Evolutionary conservation across 1,139 yeast species (phyloP), one percentile per base, ranked within the genome.

Genomic region (Debaryomyces udenii): DNA sequence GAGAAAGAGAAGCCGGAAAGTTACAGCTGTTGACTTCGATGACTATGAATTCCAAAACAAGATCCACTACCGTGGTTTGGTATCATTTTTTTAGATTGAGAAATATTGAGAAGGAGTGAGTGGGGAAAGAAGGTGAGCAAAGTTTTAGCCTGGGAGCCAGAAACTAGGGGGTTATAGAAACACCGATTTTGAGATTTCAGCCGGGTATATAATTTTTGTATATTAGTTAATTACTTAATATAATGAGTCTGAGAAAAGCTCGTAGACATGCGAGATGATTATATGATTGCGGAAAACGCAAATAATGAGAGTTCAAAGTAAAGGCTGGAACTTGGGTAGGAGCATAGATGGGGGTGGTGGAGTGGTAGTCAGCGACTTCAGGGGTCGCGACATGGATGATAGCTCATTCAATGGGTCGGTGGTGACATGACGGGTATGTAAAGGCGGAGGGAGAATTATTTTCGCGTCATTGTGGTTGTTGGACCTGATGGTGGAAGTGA

Each of bases 311-410:
- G n/a, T n/a, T n/a, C n/a, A 20, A 20, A 20, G 22, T 20, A 69
- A 55, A 2, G 74, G 74, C 41, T 69, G 74, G 54, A 69, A 69
- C 40, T 54, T 56, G 13, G 74, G 74, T 9, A 66, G 61, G 60
- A 3, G 58, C 54, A 1, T 58, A 62, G 17, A 58, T 61, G 27
- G 46, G 39, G 40, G 62, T 62, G 22, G 62, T 55, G n/a, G 61
- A 44, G 29, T 50, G 51, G 45, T 57, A 49, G 40, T 40, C 9
- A 38, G 37, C 3, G 44, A 39, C 22, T 42, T 40, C 18, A 36
- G 48, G 13, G 35, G 30, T 14, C 40, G 11, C 36, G 29, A 32
- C 27, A 14, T 13, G 22, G 20, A 20, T 26, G 27, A 16, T 20
- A 26, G 20, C n/a, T 27, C 24, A 20, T 36, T 29, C 31, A 38